Evolutionary conservation across 768 basidiomycete genomes (phyloP), one percentile per base, ranked within the genome.

Genomic region (Dentipellis sp.): DNA sequence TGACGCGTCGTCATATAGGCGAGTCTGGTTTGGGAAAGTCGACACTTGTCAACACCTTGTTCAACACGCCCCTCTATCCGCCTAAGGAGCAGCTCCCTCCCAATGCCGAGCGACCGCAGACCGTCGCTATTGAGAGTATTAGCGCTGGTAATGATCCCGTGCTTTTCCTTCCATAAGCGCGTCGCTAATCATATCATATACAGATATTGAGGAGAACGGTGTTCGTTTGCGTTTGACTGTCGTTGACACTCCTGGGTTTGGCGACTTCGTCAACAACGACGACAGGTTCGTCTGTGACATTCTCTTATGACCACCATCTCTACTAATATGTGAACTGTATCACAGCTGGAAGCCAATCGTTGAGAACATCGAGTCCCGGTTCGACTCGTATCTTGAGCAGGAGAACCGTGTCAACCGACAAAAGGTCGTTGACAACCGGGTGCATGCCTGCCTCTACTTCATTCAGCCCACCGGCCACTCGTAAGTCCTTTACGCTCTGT

Each of bases 11-110:
- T 16, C 55, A 29, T 61, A 55, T 65, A 94, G 94, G 94, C 72
- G 95, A 99, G 76, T 97, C 95, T 54, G 97, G 97, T 53, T 80
- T 99, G 58, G 97, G 97, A 55, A 99, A 99, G 78, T 99, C 97
- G 3, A 99, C 97, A 10, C 82, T 98, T 68, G 88, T 99, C 71
- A 99, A 99, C 74, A 99, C 97, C 19, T 81, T 99, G 63, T 99
- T 99, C 83, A 92, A 97, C 71, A 97, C 97, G 39, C 81, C 84
- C 56, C 88, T 99, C 57, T 97, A 97, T 72, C 86, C 91, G 37
- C 82, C 86, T 59, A 94, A 94, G 72, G 83, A 88, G 63, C 82
- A 90, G 52, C 75, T 86, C 14, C 82, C 86, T 36, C 97, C 94
- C 38, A 83, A 91, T 48, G 81, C 84, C 29, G 97, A 98, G 68